Conservation (phyloP, 257 asterid species). For the Ilex aquifolium region DNA sequence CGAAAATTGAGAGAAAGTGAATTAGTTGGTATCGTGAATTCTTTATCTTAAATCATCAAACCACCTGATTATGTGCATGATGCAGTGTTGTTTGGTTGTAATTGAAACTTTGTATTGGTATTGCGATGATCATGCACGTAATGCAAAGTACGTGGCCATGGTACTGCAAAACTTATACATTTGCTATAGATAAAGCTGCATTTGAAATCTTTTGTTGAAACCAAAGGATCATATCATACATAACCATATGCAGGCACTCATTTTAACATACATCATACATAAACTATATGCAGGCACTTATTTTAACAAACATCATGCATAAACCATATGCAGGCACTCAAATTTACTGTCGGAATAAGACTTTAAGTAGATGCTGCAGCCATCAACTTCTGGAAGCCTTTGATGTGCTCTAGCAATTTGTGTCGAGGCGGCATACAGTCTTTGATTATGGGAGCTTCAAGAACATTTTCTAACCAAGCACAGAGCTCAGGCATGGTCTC, state of each 20-base stretch:
- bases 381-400: constrained; percentile 15
- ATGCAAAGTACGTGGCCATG: neutral
- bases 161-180: neutral
- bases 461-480: constrained; percentile 20
- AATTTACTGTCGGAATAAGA: neutral
- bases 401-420: constrained; percentile 19
- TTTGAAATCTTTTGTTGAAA: neutral
- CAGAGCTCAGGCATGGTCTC: constrained; percentile 24
- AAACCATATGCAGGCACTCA: neutral
- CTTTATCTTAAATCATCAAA: too few relatives aligned
- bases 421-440: constrained; percentile 18
- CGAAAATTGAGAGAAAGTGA: too few relatives aligned
- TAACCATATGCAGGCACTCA: too few relatives aligned
- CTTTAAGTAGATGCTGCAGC: constrained; percentile 16
- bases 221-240: too few relatives aligned
- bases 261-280: too few relatives aligned
- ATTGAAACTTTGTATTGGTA: too few relatives aligned
- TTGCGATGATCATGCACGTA: neutral
- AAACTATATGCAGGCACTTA: too few relatives aligned
- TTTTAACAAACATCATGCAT: too few relatives aligned
- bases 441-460: constrained; percentile 23
- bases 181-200: neutral
- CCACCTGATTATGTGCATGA: too few relatives aligned
- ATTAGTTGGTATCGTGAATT: too few relatives aligned
- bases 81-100: too few relatives aligned